phyloP scores from a whole-genome alignment of 2,329 filamentous ascomycete species.

The Cordyceps tenuipes region DNA sequence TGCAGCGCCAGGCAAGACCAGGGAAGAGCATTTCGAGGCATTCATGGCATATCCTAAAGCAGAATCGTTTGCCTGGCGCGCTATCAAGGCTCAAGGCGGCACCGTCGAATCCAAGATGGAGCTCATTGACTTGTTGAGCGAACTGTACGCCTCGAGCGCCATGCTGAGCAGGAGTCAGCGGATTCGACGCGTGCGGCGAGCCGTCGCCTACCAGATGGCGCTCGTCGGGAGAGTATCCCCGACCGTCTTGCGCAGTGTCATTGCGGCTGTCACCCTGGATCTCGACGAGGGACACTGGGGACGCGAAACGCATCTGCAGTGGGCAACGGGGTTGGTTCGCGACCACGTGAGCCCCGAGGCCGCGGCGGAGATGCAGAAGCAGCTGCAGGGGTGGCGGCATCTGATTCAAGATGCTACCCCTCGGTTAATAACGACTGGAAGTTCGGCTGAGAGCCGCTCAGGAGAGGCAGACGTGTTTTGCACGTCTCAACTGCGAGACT shows the following conservation, averaged over 20 bases:
- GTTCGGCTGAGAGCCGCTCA: neutral
- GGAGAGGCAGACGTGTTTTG: neutral
- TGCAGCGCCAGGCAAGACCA: neutral
- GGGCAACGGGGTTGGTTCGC: constrained; percentile 22
- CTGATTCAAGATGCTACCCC: constrained; percentile 11
- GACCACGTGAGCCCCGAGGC: constrained; percentile 15
- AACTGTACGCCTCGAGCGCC: constrained; percentile 21
- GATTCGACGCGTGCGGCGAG: constrained; percentile 23
- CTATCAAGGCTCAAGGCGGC: constrained; percentile 2
- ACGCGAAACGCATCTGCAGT: constrained; percentile 22
- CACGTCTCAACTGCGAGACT: neutral
- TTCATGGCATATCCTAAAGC: constrained; percentile 1
- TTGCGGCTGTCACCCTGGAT: constrained; percentile 24
- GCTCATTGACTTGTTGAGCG: constrained; percentile 24
- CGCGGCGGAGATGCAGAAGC: constrained; percentile 14
- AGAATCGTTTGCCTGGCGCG: constrained; percentile 1
- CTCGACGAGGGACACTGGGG: constrained; percentile 26
- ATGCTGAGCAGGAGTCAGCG: constrained; percentile 23
- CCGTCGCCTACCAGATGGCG: constrained; percentile 19
- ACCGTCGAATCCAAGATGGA: constrained; percentile 16
- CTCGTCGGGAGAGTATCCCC: constrained; percentile 19
- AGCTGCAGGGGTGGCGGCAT: constrained; percentile 20
- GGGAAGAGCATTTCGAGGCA: neutral
- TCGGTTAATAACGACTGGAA: neutral
- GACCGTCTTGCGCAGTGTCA: constrained; percentile 20